Evolutionary conservation across 1,284 basidiomycete genomes (phyloP).

Genomic region (Cutaneotrichosporon arboriforme): DNA sequence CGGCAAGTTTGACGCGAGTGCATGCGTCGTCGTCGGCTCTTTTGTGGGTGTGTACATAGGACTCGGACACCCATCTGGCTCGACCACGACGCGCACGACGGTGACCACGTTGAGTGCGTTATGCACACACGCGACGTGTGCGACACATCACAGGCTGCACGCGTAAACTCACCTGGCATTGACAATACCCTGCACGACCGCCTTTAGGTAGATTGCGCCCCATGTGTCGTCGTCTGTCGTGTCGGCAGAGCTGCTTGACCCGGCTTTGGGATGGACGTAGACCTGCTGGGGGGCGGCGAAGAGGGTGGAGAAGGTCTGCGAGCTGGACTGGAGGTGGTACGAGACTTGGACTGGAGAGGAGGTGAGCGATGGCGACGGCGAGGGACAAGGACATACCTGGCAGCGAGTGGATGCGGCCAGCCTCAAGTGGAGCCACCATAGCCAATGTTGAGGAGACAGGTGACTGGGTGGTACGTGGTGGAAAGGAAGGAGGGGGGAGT

Average conservation of each 20-base stretch:
- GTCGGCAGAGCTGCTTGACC: slow-evolving; percentile 15
- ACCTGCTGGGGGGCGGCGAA: slow-evolving; percentile 38
- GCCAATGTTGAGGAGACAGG: not conserved
- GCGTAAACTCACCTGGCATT: slow-evolving; percentile 33
- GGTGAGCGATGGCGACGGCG: not conserved
- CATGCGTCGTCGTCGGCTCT: no score
- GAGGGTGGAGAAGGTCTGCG: slow-evolving; percentile 34
- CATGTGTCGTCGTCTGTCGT: slow-evolving; percentile 37
- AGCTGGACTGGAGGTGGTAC: slow-evolving; percentile 38
- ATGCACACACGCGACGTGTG: not conserved
- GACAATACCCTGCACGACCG: slow-evolving; percentile 40
- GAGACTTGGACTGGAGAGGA: slow-evolving; percentile 32
- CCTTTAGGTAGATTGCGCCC: slow-evolving; percentile 45
- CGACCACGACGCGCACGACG: no score
- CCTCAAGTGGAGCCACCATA: slow-evolving; percentile 27
- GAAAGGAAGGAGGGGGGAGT: not conserved
- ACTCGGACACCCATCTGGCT: no score
- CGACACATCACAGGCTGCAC: not conserved
- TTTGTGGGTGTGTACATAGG: no score
- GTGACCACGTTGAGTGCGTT: no score
- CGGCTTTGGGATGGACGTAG: slow-evolving; percentile 38
- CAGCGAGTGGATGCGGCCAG: slow-evolving; percentile 40
- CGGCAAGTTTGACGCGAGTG: no score
- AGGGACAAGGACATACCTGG: slow-evolving; percentile 29
- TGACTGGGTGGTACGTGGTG: not conserved